Percentiles rank a stretch among this genome's conserved stretches.
These are phyloP conservation scores for Starmera dryadoides DNA, from an alignment of 805 yeast species.

Conservation along the genomic window DNA sequence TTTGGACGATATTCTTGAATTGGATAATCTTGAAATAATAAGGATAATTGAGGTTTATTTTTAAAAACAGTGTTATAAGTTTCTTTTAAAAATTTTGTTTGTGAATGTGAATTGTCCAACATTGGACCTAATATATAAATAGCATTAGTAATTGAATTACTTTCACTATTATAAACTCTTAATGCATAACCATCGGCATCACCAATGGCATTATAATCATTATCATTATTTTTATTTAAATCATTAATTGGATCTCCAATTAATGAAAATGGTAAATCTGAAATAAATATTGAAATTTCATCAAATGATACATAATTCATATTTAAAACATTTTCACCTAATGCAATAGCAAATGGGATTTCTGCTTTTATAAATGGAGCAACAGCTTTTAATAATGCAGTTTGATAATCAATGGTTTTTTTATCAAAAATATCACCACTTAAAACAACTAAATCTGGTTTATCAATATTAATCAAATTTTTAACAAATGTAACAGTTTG, in stretches of 20 bases:
- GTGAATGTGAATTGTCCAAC: no score
- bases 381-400: slow-evolving; percentile 52
- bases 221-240: neutral
- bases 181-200: slow-evolving; percentile 40
- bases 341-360: slow-evolving; percentile 53
- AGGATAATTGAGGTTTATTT: slow-evolving; percentile 27
- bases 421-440: slow-evolving; percentile 66
- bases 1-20: slow-evolving; percentile 47
- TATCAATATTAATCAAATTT: slow-evolving; percentile 43
- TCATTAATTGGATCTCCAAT: neutral
- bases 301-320: slow-evolving; percentile 33
- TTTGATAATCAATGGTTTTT: slow-evolving; percentile 48
- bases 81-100: slow-evolving; percentile 27
- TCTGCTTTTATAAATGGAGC: slow-evolving; percentile 43
- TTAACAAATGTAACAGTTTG: slow-evolving; percentile 44
- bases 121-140: slow-evolving; percentile 51
- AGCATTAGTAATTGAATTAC: slow-evolving; percentile 23
- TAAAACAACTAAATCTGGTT: slow-evolving; percentile 55
- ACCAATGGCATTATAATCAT: slow-evolving; percentile 35
- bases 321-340: slow-evolving; percentile 60
- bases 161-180: slow-evolving; percentile 26
- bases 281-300: slow-evolving; percentile 36
- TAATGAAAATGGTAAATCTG: slow-evolving; percentile 44
- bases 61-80: slow-evolving; percentile 17
- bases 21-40: slow-evolving; percentile 67